Percentiles rank a stretch among this genome's conserved stretches.
Conservation (phyloP, 2,329 filamentous ascomycete species). For the Apiospora pterosperma region DNA sequence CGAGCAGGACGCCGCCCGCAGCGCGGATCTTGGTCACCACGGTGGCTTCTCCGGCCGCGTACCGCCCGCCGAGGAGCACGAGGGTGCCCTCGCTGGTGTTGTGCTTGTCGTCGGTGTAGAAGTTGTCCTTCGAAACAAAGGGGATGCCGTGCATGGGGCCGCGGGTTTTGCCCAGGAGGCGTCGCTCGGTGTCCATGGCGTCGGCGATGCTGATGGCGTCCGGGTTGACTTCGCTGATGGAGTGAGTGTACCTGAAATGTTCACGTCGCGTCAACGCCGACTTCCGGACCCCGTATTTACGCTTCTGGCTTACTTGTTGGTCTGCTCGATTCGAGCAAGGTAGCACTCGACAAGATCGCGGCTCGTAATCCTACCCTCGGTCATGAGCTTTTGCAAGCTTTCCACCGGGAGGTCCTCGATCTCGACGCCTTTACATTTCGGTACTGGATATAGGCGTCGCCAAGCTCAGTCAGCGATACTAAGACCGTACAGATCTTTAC, state of each 20-base stretch:
- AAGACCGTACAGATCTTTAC: not conserved
- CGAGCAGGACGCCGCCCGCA: not conserved
- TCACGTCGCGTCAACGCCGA: too few relatives aligned
- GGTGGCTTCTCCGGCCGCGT: not conserved
- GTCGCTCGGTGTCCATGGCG: not conserved
- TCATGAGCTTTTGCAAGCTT: not conserved
- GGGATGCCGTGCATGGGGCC: slow-evolving; percentile 2
- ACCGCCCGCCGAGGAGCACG: not conserved
- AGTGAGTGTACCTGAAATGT: not conserved
- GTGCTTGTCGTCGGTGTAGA: not conserved
- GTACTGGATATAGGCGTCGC: not conserved
- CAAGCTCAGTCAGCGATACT: not conserved
- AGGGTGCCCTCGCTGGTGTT: not conserved
- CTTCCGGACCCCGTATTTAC: too few relatives aligned
- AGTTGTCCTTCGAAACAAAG: slow-evolving; percentile 1
- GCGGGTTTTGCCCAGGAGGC: not conserved
- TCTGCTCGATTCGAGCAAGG: not conserved
- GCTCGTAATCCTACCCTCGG: not conserved
- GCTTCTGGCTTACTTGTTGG: not conserved
- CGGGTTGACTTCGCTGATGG: not conserved
- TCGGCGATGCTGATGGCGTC: not conserved
- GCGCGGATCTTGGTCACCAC: not conserved
- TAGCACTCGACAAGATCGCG: not conserved
- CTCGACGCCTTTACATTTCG: not conserved
- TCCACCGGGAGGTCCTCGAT: not conserved